Evolutionary conservation across 768 basidiomycete genomes (phyloP), one percentile per base, ranked within the genome.

Genomic region (Ramaria rubella): DNA sequence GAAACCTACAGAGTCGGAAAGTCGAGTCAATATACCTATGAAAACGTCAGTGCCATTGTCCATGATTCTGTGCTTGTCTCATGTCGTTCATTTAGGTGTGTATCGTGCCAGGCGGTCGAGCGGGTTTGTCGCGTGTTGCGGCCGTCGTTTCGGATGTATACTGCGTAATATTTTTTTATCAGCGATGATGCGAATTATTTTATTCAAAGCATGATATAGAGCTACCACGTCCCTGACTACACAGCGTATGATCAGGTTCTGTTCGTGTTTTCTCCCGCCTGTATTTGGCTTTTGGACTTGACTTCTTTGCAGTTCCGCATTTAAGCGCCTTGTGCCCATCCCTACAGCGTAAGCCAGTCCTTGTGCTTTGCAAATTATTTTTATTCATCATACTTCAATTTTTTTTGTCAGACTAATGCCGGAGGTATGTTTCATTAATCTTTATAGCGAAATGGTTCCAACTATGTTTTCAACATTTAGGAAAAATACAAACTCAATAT

Each of bases 121-220:
- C 94, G 2, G 94, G 94, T 11, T 77, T 97, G 60, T 89, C 90
- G 27, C 85, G 94, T 58, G 80, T 97, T 23, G 93, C 94, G 14
- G 90, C 94, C 15, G 94, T 97, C 49, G 81, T 97, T 57, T 85
- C 90, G 42, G 90, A 94, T 66, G 90, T 94, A 51, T 92, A 90
- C 62, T 86, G 84, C 40, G 90, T 87, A 62, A 59, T 77, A 64
- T 3, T 2, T 15, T 19, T 19, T 7, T 34, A 2, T 34, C 52
- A 40, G 3, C n/a, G n/a, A 36, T 33, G 11, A 33, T 27, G 17
- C 27, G 46, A 30, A 14, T 45, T 27, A 9, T 36, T 14, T 27
- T 46, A 15, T 19, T 21, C 11, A 21, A 8, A 34, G 3, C 17
- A n/a, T n/a, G 46, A 64, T 59, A 19, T 60, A 90, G 82, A 87